phyloP scores from a whole-genome alignment of 108 stramenopile genomes.

The Ochromonas danica region DNA sequence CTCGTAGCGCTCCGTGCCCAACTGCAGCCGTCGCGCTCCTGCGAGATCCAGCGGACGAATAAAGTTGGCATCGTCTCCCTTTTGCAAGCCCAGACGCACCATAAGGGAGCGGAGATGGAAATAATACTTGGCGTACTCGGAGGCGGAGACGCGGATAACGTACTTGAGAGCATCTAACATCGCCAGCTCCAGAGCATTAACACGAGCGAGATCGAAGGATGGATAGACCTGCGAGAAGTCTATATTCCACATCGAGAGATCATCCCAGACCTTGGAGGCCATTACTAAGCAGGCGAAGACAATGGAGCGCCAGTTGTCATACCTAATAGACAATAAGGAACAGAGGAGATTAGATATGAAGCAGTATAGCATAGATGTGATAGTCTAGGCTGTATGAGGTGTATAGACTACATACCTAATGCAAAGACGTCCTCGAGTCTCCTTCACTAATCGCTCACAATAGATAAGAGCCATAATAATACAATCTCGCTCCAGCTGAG shows the following conservation, averaged over 20 bases:
- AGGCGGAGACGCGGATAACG: conserved; percentile 80
- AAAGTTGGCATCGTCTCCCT: not conserved
- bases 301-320: conserved; percentile 80
- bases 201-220: conserved; percentile 72
- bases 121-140: conserved; percentile 94
- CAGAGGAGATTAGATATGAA: too few species aligned
- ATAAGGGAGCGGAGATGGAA: conserved; percentile 81
- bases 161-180: conserved; percentile 59
- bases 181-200: conserved; percentile 80
- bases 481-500: conserved; percentile 80
- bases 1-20: not conserved
- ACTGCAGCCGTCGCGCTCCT: not conserved
- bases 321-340: too few species aligned
- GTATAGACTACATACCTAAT: conserved; percentile 73
- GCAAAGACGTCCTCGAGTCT: conserved; percentile 68
- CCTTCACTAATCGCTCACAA: conserved; percentile 85
- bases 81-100: not conserved
- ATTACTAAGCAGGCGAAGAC: conserved; percentile 87
- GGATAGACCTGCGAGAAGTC: conserved; percentile 76
- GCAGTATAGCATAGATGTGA: too few species aligned
- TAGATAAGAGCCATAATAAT: conserved; percentile 93
- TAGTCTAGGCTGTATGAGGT: too few species aligned
- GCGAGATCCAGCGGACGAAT: not conserved
- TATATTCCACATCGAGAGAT: conserved; percentile 90
- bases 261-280: conserved; percentile 93